Evolutionary conservation across 257 asterid genomes (phyloP).

Genomic region (Solanum paucissectum): DNA sequence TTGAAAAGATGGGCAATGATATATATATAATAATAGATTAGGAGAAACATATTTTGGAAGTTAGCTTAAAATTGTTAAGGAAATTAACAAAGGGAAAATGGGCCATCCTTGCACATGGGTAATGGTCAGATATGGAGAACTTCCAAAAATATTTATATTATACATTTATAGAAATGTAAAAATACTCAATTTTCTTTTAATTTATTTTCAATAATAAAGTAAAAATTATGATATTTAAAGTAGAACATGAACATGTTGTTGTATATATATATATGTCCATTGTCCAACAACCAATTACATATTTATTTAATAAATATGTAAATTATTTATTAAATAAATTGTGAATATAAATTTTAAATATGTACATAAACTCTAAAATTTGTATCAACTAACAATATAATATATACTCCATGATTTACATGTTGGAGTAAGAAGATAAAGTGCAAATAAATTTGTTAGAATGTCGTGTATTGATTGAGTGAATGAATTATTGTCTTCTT

Average conservation of each 20-base stretch:
- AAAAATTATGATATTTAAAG: not conserved
- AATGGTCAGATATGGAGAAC: conserved; percentile 22
- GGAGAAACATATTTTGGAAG: conserved; percentile 4
- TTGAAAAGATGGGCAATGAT: not conserved
- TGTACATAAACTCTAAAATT: not conserved
- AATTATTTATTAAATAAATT: no score
- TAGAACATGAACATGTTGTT: conserved; percentile 33
- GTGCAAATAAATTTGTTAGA: not conserved
- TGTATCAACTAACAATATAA: not conserved
- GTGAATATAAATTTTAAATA: not conserved
- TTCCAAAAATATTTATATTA: not conserved
- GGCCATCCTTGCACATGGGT: conserved; percentile 41
- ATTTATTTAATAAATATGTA: not conserved
- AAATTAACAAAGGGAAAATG: conserved; percentile 5
- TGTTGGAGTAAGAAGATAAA: not conserved
- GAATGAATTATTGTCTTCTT: not conserved
- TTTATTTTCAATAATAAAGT: not conserved
- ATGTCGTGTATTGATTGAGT: not conserved
- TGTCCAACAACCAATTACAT: conserved; percentile 14
- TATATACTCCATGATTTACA: not conserved
- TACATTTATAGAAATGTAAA: not conserved
- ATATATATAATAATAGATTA: not conserved
- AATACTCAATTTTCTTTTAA: not conserved
- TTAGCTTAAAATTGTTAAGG: not conserved
- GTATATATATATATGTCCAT: not conserved